phyloP scores from a whole-genome alignment of 2,329 filamentous ascomycete genomes.

The Pseudopyrenochaeta lycopersici region DNA sequence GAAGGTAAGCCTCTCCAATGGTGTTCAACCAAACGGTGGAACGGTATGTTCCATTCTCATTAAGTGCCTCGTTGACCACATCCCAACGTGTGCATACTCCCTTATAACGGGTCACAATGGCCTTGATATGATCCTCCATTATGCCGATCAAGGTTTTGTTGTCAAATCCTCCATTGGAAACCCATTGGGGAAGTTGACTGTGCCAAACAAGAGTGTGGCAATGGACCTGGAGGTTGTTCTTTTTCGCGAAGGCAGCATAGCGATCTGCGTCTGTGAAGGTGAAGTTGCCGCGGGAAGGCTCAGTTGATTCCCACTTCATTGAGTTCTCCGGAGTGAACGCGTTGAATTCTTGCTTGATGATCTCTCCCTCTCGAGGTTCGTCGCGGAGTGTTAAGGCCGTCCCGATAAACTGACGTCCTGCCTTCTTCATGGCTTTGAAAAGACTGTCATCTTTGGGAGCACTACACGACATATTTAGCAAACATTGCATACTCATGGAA shows the following conservation, averaged over 20 bases:
- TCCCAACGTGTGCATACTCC: conserved; percentile 52
- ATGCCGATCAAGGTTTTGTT: conserved; percentile 53
- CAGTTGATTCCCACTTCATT: conserved; percentile 49
- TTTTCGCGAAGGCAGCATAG: conserved; percentile 44
- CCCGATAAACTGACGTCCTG: conserved; percentile 33
- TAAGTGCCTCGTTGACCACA: conserved; percentile 53
- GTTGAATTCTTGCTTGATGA: conserved; percentile 41
- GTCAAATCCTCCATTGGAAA: conserved; percentile 46
- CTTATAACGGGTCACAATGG: conserved; percentile 50
- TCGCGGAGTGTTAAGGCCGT: conserved; percentile 38
- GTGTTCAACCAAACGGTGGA: conserved; percentile 52
- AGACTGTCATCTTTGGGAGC: conserved; percentile 26
- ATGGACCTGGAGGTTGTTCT: conserved; percentile 45
- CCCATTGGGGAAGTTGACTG: conserved; percentile 52
- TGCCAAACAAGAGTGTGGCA: conserved; percentile 57
- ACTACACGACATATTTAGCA: conserved; percentile 4
- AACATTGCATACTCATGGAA: not conserved
- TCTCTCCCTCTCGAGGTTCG: conserved; percentile 31
- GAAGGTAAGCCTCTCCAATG: conserved; percentile 57
- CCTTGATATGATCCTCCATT: conserved; percentile 54
- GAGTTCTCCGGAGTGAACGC: conserved; percentile 34
- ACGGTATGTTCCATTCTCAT: conserved; percentile 53
- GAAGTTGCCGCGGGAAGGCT: conserved; percentile 50
- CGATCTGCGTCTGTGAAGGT: conserved; percentile 49
- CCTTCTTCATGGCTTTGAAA: conserved; percentile 34